Base-by-base conservation (phyloP, 2,329 filamentous ascomycete genomes). In the Fusarium armeniacum region DNA sequence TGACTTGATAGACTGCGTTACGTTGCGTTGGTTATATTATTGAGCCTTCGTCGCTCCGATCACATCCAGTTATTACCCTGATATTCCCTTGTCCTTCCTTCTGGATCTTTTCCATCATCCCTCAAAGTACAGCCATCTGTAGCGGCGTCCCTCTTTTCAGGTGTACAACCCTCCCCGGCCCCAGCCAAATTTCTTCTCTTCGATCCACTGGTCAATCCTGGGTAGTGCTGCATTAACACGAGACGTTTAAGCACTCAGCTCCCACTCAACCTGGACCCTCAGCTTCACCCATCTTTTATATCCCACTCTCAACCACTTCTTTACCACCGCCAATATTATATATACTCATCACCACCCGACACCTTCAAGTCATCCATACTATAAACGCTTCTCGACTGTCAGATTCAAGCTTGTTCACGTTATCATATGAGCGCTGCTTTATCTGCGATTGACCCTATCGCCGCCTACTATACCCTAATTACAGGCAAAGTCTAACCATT, bases 201-300 rank as follows among this genome's bases (percentile, higher is more conserved):
- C 54, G 70, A 68, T 70, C 69, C 70, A 72, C 66, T 57, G 59
- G 58, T 35, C 64, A 52, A 68, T 71, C 49, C 43, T 65, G 56
- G 62, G 61, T 58, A 58, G 50, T 33, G 49, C 61, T 65, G 46
- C 69, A 64, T 70, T 58, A 56, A 71, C 52, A 62, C 62, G 52
- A 66, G 68, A 69, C 57, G 67, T 60, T 65, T 66, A 65, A 68
- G 50, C 60, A 59, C 59, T 57, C 64, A 58, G 56, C 58, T 68
- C 56, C 64, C 60, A 49, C 64, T 47, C 49, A 62, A 59, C 44
- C 35, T 44, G 36, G 36, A 22, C 56, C 36, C 58, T 68, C 43
- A 45, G 15, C 53, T 65, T 64, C 58, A 46, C 35, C 46, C 18
- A 43, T 46, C 59, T 47, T 50, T 55, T 58, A 57, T 46, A 58